Evolutionary conservation across 2,329 filamentous ascomycete genomes (phyloP).

Genomic region (Blastomyces gilchristii): DNA sequence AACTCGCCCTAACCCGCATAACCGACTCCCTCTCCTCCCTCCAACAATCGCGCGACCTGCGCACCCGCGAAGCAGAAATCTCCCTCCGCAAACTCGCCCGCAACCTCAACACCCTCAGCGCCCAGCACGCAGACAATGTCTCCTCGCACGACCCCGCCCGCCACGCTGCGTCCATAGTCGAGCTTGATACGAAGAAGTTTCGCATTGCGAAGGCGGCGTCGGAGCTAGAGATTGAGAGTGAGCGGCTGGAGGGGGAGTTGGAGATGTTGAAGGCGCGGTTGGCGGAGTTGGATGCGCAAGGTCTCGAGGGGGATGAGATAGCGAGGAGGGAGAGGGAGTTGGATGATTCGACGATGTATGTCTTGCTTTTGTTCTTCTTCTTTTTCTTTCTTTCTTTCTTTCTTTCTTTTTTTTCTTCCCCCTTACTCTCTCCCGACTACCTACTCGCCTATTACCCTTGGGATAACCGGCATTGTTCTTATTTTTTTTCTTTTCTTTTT

Average conservation of each 20-base stretch:
- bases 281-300: constrained; percentile 76
- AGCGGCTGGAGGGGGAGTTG: constrained; percentile 70
- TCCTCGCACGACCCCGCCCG: constrained; percentile 63
- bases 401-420: neutral
- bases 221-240: constrained; percentile 88
- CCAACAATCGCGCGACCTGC: constrained; percentile 70
- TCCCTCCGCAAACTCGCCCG: constrained; percentile 63
- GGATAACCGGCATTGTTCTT: no score
- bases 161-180: constrained; percentile 74
- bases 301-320: constrained; percentile 59
- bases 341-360: constrained; percentile 41
- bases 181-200: constrained; percentile 88
- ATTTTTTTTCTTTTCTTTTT: neutral
- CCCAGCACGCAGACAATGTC: constrained; percentile 67
- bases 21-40: constrained; percentile 73
- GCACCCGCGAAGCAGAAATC: constrained; percentile 59
- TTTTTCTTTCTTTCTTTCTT: no score
- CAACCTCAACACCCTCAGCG: constrained; percentile 60
- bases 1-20: constrained; percentile 70
- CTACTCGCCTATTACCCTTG: no score
- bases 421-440: neutral
- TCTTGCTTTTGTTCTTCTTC: constrained; percentile 3
- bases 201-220: constrained; percentile 82
- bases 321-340: constrained; percentile 43
- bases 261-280: constrained; percentile 64